Conservation (phyloP, 805 yeast genomes). For the Vanderwaltozyma polyspora region DNA sequence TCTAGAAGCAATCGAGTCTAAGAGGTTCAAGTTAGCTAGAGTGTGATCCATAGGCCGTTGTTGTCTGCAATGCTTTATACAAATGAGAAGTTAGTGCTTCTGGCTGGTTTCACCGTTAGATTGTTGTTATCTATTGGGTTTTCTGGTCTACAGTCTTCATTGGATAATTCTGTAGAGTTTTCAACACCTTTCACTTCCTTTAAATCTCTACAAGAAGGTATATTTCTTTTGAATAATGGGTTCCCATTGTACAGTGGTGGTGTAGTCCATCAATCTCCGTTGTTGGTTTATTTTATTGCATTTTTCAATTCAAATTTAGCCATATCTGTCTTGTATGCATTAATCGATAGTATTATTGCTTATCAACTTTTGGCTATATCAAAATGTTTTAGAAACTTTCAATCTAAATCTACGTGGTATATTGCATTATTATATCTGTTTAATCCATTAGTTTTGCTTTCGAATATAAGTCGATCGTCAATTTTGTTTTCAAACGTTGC, state of each 20-base stretch:
- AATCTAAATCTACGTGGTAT: slow-evolving; percentile 10
- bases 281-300: slow-evolving; percentile 38
- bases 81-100: too few relatives aligned
- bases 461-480: slow-evolving; percentile 62
- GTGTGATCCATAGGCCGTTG: too few relatives aligned
- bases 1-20: too few relatives aligned
- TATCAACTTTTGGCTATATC: slow-evolving; percentile 41
- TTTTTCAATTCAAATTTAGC: slow-evolving; percentile 4
- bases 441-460: slow-evolving; percentile 68
- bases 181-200: slow-evolving; percentile 28
- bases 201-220: slow-evolving; percentile 51
- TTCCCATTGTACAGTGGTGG: slow-evolving; percentile 74
- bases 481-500: slow-evolving; percentile 48
- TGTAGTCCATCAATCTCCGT: slow-evolving; percentile 76
- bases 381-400: slow-evolving; percentile 10
- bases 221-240: slow-evolving; percentile 45
- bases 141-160: slow-evolving; percentile 16
- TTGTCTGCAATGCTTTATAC: too few relatives aligned
- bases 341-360: slow-evolving; percentile 50
- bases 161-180: slow-evolving; percentile 25
- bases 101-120: slow-evolving; percentile 8
- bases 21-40: too few relatives aligned
- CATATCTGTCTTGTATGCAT: slow-evolving; percentile 37
- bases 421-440: slow-evolving; percentile 57
- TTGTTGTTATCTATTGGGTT: slow-evolving; percentile 12